phyloP scores from a whole-genome alignment of 768 basidiomycete species.

The Rhizopogon sp. region DNA sequence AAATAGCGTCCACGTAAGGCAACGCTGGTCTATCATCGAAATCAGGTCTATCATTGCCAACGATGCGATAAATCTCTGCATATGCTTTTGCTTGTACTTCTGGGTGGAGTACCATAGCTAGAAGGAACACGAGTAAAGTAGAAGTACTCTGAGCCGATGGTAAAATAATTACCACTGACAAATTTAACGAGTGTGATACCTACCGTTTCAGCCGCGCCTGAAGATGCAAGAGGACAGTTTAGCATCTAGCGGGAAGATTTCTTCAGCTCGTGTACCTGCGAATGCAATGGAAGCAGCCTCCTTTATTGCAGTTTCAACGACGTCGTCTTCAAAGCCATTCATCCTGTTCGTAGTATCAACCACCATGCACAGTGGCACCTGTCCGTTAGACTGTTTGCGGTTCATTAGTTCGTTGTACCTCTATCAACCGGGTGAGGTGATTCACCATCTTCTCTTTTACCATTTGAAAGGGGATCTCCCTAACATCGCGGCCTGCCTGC shows the following conservation, averaged over 20 bases:
- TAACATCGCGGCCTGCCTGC: slow-evolving; percentile 12
- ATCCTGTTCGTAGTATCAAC: too few species aligned
- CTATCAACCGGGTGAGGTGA: background rate
- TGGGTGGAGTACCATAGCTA: slow-evolving; percentile 1
- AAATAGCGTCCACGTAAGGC: slow-evolving; percentile 4
- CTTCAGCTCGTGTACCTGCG: slow-evolving; percentile 5
- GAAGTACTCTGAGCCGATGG: slow-evolving; percentile 4
- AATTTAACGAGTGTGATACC: background rate
- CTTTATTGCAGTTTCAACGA: background rate
- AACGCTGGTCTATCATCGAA: slow-evolving; percentile 1
- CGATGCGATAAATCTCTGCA: slow-evolving; percentile 3
- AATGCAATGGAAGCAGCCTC: slow-evolving; percentile 9
- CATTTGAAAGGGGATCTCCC: slow-evolving; percentile 24
- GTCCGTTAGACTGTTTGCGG: too few species aligned
- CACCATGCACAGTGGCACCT: too few species aligned
- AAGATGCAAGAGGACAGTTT: background rate
- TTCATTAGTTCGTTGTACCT: too few species aligned
- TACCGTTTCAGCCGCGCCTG: slow-evolving; percentile 17
- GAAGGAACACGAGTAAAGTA: slow-evolving; percentile 2
- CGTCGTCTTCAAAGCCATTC: too few species aligned
- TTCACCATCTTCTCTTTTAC: slow-evolving; percentile 24
- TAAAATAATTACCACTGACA: background rate
- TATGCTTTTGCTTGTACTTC: background rate
- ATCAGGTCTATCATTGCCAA: slow-evolving; percentile 2
- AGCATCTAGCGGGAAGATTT: background rate